Evolutionary conservation across 352 stramenopile genomes (phyloP), one percentile per base, ranked within the genome.

Genomic region (Phytophthora hybrid): DNA sequence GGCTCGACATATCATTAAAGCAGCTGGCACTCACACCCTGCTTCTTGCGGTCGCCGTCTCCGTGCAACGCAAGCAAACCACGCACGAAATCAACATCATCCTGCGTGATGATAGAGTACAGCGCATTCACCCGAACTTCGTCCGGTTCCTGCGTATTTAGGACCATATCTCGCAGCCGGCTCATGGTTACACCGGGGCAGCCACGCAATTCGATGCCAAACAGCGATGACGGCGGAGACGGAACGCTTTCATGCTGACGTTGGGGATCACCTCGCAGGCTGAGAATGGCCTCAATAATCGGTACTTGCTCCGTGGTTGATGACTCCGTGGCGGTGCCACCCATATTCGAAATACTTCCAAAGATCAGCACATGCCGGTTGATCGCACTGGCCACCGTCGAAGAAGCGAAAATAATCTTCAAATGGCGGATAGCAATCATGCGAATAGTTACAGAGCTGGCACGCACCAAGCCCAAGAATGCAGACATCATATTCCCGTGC

Each of bases 321-420:
- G 85, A 92, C n/a, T 89, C 77, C 2, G 84, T 93, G 19, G 87
- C 74, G 44, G 85, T 90, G 3, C 82, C 85, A 39, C 74, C 84
- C 80, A 89, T 76, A 66, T 63, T 92, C 26, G 85, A 88, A 58
- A 93, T 94, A 69, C 82, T 92, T 64, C 88, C 90, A 63, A 92
- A 93, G 49, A 95, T 92, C 16, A 94, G 62, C 56, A 92, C 85
- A 52, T 92, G 81, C 8, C 89, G 84, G 56, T 96, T 96, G 70
- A 92, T 87, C 21, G 86, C 82, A 59, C 89, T 93, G 9, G 84
- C 77, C 34, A 82, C 63, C 10, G 83, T 91, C 5, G 84, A 77
- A 3, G 84, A 88, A 5, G 77, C 83, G 69, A 93, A 88, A 53
- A 92, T 83, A 58, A 91, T 80, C 73, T 89, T 90, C 8, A 90